Evolutionary conservation across 1,139 yeast genomes (phyloP).

Genomic region (Yamadazyma trypodendri): DNA sequence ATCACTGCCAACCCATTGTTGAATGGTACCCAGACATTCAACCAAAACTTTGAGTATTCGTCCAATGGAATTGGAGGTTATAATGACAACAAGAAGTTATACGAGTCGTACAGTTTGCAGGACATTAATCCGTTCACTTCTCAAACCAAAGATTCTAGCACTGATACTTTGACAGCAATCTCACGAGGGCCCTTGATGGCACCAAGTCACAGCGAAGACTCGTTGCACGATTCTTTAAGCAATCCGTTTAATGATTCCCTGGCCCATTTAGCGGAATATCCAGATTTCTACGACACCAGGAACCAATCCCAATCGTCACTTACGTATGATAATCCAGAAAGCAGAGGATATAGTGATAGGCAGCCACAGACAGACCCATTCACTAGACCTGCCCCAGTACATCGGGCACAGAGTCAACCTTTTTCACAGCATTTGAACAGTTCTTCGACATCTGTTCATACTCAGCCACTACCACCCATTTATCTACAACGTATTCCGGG

Average conservation of each 20-base stretch:
- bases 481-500: not conserved
- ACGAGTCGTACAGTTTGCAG: conserved; percentile 11
- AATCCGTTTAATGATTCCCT: conserved; percentile 13
- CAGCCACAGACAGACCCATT: not conserved
- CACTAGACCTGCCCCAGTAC: not conserved
- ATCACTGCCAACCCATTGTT: conserved; percentile 30
- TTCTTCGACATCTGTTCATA: conserved; percentile 1
- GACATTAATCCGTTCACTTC: conserved; percentile 12
- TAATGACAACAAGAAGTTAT: conserved; percentile 17
- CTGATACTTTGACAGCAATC: not conserved
- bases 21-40: conserved; percentile 12
- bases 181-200: not conserved
- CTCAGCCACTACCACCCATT: conserved; percentile 1
- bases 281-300: not conserved
- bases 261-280: conserved; percentile 4
- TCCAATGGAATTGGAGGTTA: conserved; percentile 6
- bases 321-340: too few relatives aligned
- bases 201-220: conserved; percentile 1
- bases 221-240: not conserved
- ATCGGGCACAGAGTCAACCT: conserved; percentile 8
- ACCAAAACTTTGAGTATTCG: conserved; percentile 10
- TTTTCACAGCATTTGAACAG: conserved; percentile 1
- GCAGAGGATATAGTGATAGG: too few relatives aligned
- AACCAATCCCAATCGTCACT: conserved; percentile 4
- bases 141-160: not conserved